A percentile compares a stretch with the other conserved stretches of the same genome.
Conservation (phyloP, 2,329 filamentous ascomycete species). For the Curvularia verruculosa region DNA sequence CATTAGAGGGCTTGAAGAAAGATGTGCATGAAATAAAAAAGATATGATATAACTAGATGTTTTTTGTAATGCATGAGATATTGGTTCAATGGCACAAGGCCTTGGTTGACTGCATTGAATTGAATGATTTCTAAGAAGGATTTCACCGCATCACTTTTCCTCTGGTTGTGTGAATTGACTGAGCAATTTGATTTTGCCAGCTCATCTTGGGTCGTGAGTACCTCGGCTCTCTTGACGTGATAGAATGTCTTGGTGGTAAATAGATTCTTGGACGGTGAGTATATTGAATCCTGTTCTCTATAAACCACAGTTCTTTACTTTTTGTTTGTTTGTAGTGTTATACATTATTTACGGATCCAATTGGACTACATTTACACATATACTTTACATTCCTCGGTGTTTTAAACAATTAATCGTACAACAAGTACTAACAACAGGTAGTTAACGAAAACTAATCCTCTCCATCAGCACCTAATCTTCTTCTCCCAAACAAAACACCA, state of each 20-base stretch:
- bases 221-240: not conserved
- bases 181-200: not conserved
- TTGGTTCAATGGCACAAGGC: not conserved
- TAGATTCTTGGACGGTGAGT: no score
- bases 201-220: not conserved
- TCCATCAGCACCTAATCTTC: no score
- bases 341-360: no score
- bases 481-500: not conserved
- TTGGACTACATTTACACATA: no score
- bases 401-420: no score
- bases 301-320: no score
- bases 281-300: no score
- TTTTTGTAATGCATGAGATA: conserved; percentile 1
- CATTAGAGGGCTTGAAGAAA: not conserved
- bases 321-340: no score
- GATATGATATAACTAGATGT: conserved; percentile 1
- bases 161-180: not conserved
- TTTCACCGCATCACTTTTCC: not conserved
- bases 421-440: no score
- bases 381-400: no score
- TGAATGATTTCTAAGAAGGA: not conserved
- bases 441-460: no score
- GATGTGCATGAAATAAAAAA: not conserved
- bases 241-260: not conserved
- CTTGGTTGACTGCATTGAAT: not conserved